Conservation (phyloP, 2,329 filamentous ascomycete genomes). For the Ceratocystis alfenasii region DNA sequence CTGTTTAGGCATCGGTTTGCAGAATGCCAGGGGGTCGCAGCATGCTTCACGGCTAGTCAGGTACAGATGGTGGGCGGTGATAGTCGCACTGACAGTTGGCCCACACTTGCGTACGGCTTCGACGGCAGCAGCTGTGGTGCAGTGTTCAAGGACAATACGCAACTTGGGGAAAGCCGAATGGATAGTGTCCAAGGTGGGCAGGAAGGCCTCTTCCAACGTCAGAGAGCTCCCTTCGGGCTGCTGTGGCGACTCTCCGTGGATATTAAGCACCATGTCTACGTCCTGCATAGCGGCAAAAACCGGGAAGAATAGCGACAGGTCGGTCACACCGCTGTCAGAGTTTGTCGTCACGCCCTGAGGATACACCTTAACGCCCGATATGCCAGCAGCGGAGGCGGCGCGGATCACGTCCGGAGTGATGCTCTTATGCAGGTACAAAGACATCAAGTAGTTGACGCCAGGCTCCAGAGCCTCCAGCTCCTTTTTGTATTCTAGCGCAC, state of each 20-base stretch:
- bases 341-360: constrained; percentile 53
- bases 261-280: constrained; percentile 52
- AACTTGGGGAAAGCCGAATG: constrained; percentile 64
- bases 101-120: constrained; percentile 67
- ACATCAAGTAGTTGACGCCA: constrained; percentile 60
- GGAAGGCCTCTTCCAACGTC: constrained; percentile 47
- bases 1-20: constrained; percentile 64
- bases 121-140: constrained; percentile 71
- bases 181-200: constrained; percentile 64
- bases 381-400: constrained; percentile 59
- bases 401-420: constrained; percentile 58
- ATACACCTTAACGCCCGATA: constrained; percentile 62
- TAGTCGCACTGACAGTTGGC: constrained; percentile 61
- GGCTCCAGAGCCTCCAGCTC: constrained; percentile 49
- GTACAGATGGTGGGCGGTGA: constrained; percentile 77
- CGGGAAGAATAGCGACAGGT: constrained; percentile 58
- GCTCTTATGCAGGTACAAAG: constrained; percentile 52
- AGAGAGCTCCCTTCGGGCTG: constrained; percentile 32
- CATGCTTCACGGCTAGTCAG: constrained; percentile 60
- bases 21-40: constrained; percentile 53
- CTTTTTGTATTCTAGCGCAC: constrained; percentile 53
- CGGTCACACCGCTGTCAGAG: constrained; percentile 55
- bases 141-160: constrained; percentile 66
- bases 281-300: constrained; percentile 71
- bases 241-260: constrained; percentile 74